Evolutionary conservation across 116 monocot species (phyloP), one percentile per base, ranked within the genome.

Genomic region (Trichopus zeylanicus): DNA sequence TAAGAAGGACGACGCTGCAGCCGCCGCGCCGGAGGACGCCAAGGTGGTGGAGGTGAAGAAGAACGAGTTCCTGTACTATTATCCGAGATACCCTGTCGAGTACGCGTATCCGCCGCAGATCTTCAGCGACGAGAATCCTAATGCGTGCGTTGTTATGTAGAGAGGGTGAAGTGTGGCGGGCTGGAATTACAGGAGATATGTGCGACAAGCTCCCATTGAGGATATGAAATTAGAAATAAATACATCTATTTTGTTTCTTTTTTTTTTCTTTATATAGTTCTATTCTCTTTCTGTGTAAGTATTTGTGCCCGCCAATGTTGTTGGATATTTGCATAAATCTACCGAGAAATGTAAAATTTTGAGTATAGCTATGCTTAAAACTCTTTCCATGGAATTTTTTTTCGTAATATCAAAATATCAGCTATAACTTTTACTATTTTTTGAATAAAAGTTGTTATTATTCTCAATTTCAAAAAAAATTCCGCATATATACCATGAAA

Each of bases 51-150:
- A 87, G 64, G 19, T 75, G 56, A 75, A 79, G 72, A 66, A 30
- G 59, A 84, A 92, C 51, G 88, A 81, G 38, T 60, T 72, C 23
- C 72, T 70, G 42, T 82, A 82, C 30, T 83, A 80, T 67, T 77
- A 81, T 31, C 85, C 84, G 3, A 79, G 77, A 49, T 88, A 82
- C 42, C 53, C 46, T 0, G 67, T 72, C 23, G 93, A 80, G 60
- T 80, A 82, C 67, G 62, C 72, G 5, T 78, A 79, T 48, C 65
- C 86, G 1, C 86, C 86, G 15, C 91, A 86, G 78, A 63, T 91
- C 54, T 91, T 91, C 52, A 91, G 86, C 63, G 91, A 91, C 61
- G 91, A 91, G 56, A 86, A 91, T 57, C 91, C 91, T 0, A 91
- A 91, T 53, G 91, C 86, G 0, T 91, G 91, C 68, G 23, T 56